Percentiles rank a stretch among this genome's conserved stretches.
phyloP scores from a whole-genome alignment of 352 stramenopile genomes.

The Globisporangium radiosum region DNA sequence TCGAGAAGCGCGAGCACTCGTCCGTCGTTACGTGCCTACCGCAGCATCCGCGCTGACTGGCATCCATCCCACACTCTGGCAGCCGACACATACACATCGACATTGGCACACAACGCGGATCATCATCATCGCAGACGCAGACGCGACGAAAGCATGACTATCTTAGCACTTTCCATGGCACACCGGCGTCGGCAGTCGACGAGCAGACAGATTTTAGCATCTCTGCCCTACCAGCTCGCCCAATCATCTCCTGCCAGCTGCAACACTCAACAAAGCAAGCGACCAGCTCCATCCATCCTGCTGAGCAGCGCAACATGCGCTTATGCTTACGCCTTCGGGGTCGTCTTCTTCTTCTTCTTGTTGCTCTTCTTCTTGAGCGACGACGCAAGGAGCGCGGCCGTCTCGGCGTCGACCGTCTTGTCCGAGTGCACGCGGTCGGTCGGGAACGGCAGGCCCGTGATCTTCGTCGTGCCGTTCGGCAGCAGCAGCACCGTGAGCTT shows the following conservation, averaged over 20 bases:
- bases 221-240: not conserved
- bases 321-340: constrained; percentile 22
- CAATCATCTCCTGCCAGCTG: not conserved
- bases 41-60: not conserved
- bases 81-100: not conserved
- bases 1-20: constrained; percentile 17
- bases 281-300: too few relatives aligned
- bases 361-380: constrained; percentile 96
- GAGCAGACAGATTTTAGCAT: not conserved
- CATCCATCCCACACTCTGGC: too few relatives aligned
- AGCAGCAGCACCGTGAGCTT: constrained; percentile 99
- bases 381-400: constrained; percentile 81
- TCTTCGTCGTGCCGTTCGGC: constrained; percentile 92
- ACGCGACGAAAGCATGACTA: constrained; percentile 32
- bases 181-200: not conserved
- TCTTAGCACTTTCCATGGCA: constrained; percentile 36
- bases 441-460: constrained; percentile 92
- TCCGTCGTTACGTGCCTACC: constrained; percentile 5
- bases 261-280: not conserved
- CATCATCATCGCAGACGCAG: not conserved
- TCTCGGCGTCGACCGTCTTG: constrained; percentile 92
- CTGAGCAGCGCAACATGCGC: constrained; percentile 3
- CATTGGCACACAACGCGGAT: not conserved
- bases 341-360: constrained; percentile 91
- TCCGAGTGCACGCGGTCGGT: constrained; percentile 88